A percentile compares a stretch with the other conserved stretches of the same genome.
Conservation (phyloP, 805 yeast species). For the Candida gorgasii region DNA sequence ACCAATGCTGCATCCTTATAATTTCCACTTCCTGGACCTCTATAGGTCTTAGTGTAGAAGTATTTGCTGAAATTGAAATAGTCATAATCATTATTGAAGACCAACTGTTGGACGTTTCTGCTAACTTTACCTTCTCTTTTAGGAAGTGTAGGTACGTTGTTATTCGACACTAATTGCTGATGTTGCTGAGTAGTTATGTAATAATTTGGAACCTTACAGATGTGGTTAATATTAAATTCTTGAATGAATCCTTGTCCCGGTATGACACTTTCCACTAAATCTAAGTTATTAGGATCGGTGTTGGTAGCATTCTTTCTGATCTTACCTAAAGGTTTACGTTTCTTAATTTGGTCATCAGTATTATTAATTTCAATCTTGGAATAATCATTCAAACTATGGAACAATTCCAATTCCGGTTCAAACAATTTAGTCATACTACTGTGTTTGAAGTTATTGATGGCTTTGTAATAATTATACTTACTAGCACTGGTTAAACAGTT, state of each 20-base stretch:
- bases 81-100: slow-evolving; percentile 37
- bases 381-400: slow-evolving; percentile 31
- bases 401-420: slow-evolving; percentile 35
- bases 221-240: slow-evolving; percentile 40
- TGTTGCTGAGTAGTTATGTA: slow-evolving; percentile 34
- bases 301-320: slow-evolving; percentile 30
- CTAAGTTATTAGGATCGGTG: slow-evolving; percentile 42
- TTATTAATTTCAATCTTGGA: slow-evolving; percentile 18
- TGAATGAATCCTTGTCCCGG: slow-evolving; percentile 48
- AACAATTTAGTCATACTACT: slow-evolving; percentile 27
- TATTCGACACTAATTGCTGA: slow-evolving; percentile 5
- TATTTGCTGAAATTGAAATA: slow-evolving; percentile 36
- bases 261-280: slow-evolving; percentile 37
- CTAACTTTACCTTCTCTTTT: slow-evolving; percentile 24
- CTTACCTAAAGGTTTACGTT: slow-evolving; percentile 31
- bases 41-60: slow-evolving; percentile 39
- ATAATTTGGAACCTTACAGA: slow-evolving; percentile 46
- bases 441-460: slow-evolving; percentile 13
- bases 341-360: slow-evolving; percentile 13
- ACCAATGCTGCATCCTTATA: slow-evolving; percentile 45
- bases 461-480: slow-evolving; percentile 38
- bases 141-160: slow-evolving; percentile 4
- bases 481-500: slow-evolving; percentile 33
- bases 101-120: slow-evolving; percentile 36
- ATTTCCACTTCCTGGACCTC: slow-evolving; percentile 49